Evolutionary conservation across 2,329 filamentous ascomycete species (phyloP), one percentile per base, ranked within the genome.

Genomic region (Aschersonia sp.): DNA sequence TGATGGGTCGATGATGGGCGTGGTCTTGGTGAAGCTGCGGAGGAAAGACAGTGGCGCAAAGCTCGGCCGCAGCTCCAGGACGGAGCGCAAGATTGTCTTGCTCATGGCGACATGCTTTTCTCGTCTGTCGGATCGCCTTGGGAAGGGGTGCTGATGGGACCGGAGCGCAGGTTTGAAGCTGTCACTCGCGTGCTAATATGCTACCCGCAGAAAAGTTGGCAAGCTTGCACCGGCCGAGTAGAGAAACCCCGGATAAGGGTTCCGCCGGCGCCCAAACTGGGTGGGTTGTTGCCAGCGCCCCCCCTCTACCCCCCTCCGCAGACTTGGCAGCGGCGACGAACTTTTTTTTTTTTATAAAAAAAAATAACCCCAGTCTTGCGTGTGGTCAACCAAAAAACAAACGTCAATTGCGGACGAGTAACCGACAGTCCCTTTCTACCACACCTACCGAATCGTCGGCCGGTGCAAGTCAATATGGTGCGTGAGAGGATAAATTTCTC

Each of bases 61-160:
- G 8, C 35, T 37, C 8, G 7, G n/a, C 56, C 75, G 71, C 46
- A 80, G 70, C 69, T 81, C 79, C 64, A 79, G 62, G 44, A 79
- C 66, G 64, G 78, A 81, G 68, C 77, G 75, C 55, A 82, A 70
- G 52, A 85, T 66, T 53, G 76, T 71, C 60, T 78, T 72, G 61
- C 73, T 77, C 75, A 78, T 78, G 44, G 43, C 58, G 48, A 47
- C 11, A 22, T 42, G 40, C 40, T 42, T 11, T 9, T 43, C 9
- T 22, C 3, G 22, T 22, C 22, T 22, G 22, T 22, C 22, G 22
- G 3, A 22, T 22, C 22, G 22, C 22, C 22, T 22, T 22, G 22
- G 22, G 22, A 22, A 22, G 2, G 22, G 22, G 22, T 22, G 22
- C 22, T 22, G 22, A 22, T 22, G 22, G 22, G 22, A 22, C 22